Base-by-base conservation (phyloP, 179 eudicot genomes). In the Carnegiea gigantea region DNA sequence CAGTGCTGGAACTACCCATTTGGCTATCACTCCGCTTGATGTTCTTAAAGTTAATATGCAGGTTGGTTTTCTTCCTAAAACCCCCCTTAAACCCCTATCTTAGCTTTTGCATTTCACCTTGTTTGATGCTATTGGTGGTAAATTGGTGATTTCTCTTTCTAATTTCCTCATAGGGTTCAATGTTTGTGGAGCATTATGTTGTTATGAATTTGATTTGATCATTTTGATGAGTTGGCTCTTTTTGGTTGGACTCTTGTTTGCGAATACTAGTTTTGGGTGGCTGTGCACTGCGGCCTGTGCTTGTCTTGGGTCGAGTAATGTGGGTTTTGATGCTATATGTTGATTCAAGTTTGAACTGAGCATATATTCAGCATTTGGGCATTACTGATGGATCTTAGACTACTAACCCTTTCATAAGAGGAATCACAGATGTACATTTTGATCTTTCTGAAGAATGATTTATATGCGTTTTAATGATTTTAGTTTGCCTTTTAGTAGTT, bases 31-130 rank as follows among this genome's bases (percentile, higher is more conserved):
- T 73, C 97, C 97, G 76, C 92, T 93, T 78, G 97, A 93, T 89
- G 97, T 93, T 71, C 91, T 93, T 54, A 92, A 93, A 88, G 97
- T 93, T 30, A 90, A 93, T 83, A 93, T 92, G 97, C 97, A 93
- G 83, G 95, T 93, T 6, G 28, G 57, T 76, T 49, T 79, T 79
- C 30, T 76, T 18, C 64, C 82, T 85, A 33, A 85, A 82, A 85
- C 87, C 87, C 87, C 49, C 9, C 70, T 78, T 79, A 82, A 85
- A 75, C 83, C 83, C 80, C 36, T 11, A 17, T 4, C 23, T 4
- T 40, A 0, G 43, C 33, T 6, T 57, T 30, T 57, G 70, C 26
- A 30, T 5, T 75, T 33, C 36, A 2, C 36, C 36, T 33, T 33
- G 36, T 33, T 74, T 48, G 4, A 17, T 46, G 75, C 11, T 71